phyloP scores from a whole-genome alignment of 768 basidiomycete species.

The Leccinum disarticulatum region DNA sequence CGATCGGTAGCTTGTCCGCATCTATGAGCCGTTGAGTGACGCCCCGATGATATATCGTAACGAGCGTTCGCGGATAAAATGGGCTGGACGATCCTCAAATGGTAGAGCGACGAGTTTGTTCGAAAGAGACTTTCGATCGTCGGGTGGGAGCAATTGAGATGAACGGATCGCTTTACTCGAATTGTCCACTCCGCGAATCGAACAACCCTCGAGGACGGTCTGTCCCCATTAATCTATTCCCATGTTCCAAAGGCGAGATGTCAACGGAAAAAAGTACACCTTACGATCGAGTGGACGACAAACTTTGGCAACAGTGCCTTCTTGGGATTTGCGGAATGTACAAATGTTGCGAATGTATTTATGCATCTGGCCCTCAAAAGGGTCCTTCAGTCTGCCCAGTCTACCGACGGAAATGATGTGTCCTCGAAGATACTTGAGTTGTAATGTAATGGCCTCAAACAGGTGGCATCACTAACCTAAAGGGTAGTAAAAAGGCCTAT shows the following conservation, averaged over 20 bases:
- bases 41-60: background rate
- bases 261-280: conserved; percentile 5
- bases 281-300: background rate
- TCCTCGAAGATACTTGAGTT: conserved; percentile 17
- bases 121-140: conserved; percentile 1
- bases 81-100: background rate
- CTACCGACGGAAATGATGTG: conserved; percentile 13
- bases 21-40: background rate
- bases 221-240: conserved; percentile 15
- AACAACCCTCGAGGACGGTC: background rate
- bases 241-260: background rate
- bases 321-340: background rate
- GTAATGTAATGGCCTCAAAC: conserved; percentile 23
- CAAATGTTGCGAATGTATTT: background rate
- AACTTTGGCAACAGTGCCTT: background rate
- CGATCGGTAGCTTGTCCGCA: background rate
- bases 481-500: conserved; percentile 16
- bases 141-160: conserved; percentile 11
- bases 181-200: conserved; percentile 25
- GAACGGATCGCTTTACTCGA: conserved; percentile 9
- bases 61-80: background rate
- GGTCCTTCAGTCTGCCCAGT: conserved; percentile 2
- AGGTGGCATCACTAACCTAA: conserved; percentile 18
- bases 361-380: conserved; percentile 2
- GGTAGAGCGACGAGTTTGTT: background rate